phyloP scores from a whole-genome alignment of 176 grass and related monocot genomes.

The Poa annua region DNA sequence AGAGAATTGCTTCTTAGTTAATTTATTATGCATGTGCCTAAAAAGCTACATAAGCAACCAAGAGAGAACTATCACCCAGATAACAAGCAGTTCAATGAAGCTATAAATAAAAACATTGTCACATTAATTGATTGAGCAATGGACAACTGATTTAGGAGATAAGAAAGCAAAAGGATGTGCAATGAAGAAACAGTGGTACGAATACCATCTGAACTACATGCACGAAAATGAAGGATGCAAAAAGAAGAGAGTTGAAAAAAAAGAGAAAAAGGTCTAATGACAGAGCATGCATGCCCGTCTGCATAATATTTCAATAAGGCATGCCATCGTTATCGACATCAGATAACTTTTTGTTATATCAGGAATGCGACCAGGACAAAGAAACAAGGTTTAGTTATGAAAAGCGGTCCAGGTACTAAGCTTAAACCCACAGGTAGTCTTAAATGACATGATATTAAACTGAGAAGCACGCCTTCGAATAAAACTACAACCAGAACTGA shows the following conservation, averaged over 20 bases:
- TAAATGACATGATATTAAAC: constrained; percentile 14
- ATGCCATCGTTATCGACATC: neutral
- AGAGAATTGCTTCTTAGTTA: neutral
- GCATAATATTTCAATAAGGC: neutral
- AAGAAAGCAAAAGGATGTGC: constrained; percentile 25
- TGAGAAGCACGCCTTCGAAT: neutral
- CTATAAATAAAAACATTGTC: constrained; percentile 3
- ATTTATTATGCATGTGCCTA: neutral
- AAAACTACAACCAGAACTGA: constrained; percentile 25
- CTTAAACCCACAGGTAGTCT: constrained; percentile 21
- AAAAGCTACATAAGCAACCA: constrained; percentile 24
- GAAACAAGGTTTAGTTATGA: constrained; percentile 22
- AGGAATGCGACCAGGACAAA: neutral
- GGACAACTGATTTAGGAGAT: neutral
- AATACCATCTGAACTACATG: neutral
- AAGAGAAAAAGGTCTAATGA: neutral
- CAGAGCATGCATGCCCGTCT: constrained; percentile 7
- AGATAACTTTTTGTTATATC: neutral
- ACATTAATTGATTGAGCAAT: neutral
- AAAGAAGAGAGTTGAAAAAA: neutral
- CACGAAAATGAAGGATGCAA: constrained; percentile 1
- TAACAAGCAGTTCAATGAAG: constrained; percentile 4
- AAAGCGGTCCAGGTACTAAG: neutral
- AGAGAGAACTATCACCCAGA: neutral
- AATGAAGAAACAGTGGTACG: constrained; percentile 3